A percentile compares a stretch with the other conserved stretches of the same genome.
Conservation (phyloP, 352 stramenopile genomes). For the Pythium volutum region DNA sequence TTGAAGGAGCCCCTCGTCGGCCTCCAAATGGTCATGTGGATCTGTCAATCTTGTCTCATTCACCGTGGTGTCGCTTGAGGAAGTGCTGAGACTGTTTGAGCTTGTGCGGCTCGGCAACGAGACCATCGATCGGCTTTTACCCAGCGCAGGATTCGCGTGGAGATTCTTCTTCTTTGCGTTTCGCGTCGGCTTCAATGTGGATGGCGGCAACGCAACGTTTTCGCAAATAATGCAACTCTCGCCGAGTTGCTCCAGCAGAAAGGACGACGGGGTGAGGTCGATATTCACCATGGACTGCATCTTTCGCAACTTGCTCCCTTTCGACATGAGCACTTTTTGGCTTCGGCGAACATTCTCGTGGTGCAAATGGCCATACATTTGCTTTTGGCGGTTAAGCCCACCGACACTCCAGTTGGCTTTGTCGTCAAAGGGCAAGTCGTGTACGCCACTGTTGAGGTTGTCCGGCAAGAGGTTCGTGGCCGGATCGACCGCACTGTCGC, state of each 20-base stretch:
- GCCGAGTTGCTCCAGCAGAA: constrained; percentile 65
- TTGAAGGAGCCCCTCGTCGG: not conserved
- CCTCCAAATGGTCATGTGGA: not conserved
- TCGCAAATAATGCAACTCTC: constrained; percentile 49
- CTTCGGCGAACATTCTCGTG: constrained; percentile 57
- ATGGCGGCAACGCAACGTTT: constrained; percentile 20
- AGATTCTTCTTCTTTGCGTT: constrained; percentile 17
- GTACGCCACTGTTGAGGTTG: constrained; percentile 33
- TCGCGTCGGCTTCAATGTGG: constrained; percentile 8
- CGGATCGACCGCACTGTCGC: constrained; percentile 5
- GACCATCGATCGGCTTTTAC: constrained; percentile 10
- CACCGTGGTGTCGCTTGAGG: not conserved
- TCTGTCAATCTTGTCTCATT: not conserved
- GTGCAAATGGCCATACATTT: constrained; percentile 77
- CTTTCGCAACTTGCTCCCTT: constrained; percentile 30
- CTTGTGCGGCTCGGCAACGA: not conserved
- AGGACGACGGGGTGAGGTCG: constrained; percentile 60
- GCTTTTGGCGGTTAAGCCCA: constrained; percentile 64
- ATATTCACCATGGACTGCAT: constrained; percentile 38
- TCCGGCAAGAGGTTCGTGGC: constrained; percentile 31
- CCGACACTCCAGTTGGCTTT: constrained; percentile 82
- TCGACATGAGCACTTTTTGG: constrained; percentile 43
- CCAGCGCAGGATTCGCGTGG: not conserved
- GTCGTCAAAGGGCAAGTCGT: constrained; percentile 60
- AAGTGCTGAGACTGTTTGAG: not conserved